A percentile compares a stretch with the other conserved stretches of the same genome.
phyloP scores from a whole-genome alignment of 2,329 filamentous ascomycete species.

The Didymella arachidicola region DNA sequence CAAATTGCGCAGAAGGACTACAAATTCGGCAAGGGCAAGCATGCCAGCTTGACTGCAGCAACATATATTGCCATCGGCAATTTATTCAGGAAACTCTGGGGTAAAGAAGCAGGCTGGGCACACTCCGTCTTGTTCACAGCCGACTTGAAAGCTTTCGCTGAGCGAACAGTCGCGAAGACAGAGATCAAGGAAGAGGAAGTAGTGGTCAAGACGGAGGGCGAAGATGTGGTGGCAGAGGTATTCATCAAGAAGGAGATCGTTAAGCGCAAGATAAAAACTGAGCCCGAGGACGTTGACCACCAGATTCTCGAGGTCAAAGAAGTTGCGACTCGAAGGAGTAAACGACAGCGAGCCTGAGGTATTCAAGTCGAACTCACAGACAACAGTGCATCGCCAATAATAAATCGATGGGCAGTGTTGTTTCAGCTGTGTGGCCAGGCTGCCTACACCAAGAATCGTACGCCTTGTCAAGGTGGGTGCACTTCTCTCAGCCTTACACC shows the following conservation, averaged over 20 bases:
- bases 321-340: conserved; percentile 27
- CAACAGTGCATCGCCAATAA: not conserved
- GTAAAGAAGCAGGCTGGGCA: conserved; percentile 93
- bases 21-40: conserved; percentile 82
- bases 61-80: conserved; percentile 91
- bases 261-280: conserved; percentile 48
- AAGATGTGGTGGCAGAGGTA: conserved; percentile 23
- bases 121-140: conserved; percentile 97
- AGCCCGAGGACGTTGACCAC: conserved; percentile 51
- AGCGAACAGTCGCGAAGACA: conserved; percentile 61
- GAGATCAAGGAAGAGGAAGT: conserved; percentile 58
- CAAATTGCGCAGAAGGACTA: conserved; percentile 98
- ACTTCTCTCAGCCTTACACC: too few species aligned
- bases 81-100: conserved; percentile 89
- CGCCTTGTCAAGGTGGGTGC: too few species aligned
- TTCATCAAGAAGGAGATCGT: conserved; percentile 46
- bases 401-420: not conserved
- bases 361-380: not conserved
- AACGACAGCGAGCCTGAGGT: conserved; percentile 8
- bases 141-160: conserved; percentile 84
- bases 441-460: too few species aligned
- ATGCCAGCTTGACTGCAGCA: conserved; percentile 84
- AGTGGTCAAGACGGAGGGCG: conserved; percentile 46
- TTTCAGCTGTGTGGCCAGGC: too few species aligned
- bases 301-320: conserved; percentile 51